Conservation (phyloP, 2,329 filamentous ascomycete genomes). For the Pyrenophora tritici-repentis region DNA sequence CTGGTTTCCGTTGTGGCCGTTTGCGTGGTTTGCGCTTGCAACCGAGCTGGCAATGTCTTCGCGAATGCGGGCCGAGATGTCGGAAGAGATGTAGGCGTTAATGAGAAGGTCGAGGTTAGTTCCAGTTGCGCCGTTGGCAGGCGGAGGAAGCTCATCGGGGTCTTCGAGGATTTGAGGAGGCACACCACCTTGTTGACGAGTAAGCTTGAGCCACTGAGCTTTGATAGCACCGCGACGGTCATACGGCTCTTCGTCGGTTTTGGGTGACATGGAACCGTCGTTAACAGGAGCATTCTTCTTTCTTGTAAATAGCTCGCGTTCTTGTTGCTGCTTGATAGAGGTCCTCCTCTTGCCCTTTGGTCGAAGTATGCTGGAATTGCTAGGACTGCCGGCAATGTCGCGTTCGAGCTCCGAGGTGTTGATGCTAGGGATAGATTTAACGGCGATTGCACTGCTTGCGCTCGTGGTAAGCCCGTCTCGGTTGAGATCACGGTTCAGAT, state of each 20-base stretch:
- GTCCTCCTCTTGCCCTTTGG: slow-evolving; percentile 74
- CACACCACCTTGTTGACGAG: slow-evolving; percentile 58
- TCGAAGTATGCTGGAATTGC: slow-evolving; percentile 63
- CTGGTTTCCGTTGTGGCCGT: slow-evolving; percentile 65
- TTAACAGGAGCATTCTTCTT: slow-evolving; percentile 65
- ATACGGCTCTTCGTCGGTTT: slow-evolving; percentile 63
- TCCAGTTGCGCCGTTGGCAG: slow-evolving; percentile 60
- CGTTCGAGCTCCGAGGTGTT: slow-evolving; percentile 76
- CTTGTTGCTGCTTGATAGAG: slow-evolving; percentile 84
- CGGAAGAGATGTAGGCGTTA: slow-evolving; percentile 73
- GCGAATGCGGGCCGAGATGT: slow-evolving; percentile 73
- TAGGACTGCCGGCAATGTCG: slow-evolving; percentile 59
- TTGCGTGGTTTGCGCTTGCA: slow-evolving; percentile 66
- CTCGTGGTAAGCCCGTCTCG: slow-evolving; percentile 70
- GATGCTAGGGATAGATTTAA: slow-evolving; percentile 88
- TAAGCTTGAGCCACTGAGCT: slow-evolving; percentile 64
- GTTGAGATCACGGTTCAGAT: slow-evolving; percentile 68
- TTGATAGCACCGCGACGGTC: slow-evolving; percentile 57
- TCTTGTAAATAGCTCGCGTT: slow-evolving; percentile 86
- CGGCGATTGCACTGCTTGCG: slow-evolving; percentile 82
- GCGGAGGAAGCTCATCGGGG: slow-evolving; percentile 63
- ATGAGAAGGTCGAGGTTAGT: slow-evolving; percentile 86
- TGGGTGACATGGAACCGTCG: slow-evolving; percentile 61
- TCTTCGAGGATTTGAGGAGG: slow-evolving; percentile 72
- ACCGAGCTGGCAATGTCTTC: slow-evolving; percentile 80